Evolutionary conservation across 169 alveolate genomes (phyloP).

Genomic region (Fabrea salina): DNA sequence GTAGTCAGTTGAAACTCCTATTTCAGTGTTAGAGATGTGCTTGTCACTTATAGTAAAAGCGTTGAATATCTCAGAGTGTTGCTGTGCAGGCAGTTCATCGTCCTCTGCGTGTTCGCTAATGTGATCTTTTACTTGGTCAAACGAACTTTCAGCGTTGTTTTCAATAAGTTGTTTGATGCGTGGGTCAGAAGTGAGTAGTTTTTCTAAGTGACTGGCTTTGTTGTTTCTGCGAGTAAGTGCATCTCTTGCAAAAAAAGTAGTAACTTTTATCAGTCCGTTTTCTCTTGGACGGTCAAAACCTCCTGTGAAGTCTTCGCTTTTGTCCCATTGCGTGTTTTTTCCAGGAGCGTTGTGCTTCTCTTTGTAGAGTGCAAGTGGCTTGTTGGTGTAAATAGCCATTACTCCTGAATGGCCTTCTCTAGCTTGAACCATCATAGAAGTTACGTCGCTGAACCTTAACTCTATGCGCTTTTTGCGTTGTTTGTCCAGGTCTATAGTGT

Average conservation of each 20-base stretch:
- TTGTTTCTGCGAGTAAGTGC: background rate
- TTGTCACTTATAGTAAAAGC: constrained; percentile 8
- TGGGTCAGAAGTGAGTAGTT: constrained; percentile 1
- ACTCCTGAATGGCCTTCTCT: constrained; percentile 16
- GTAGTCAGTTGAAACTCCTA: background rate
- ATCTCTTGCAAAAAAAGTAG: background rate
- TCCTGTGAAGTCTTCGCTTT: constrained; percentile 3
- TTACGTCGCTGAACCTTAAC: constrained; percentile 10
- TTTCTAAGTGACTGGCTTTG: background rate
- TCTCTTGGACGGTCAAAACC: constrained; percentile 23
- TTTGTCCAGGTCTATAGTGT: background rate
- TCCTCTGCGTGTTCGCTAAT: background rate
- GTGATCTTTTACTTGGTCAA: constrained; percentile 11
- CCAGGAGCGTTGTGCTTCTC: constrained; percentile 31
- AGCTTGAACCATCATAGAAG: background rate
- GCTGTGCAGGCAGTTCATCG: background rate
- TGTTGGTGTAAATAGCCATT: background rate
- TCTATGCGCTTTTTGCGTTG: constrained; percentile 13
- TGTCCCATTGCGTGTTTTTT: constrained; percentile 30
- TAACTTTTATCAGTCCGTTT: background rate
- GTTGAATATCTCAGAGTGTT: background rate
- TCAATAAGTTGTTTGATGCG: background rate
- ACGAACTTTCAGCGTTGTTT: constrained; percentile 16
- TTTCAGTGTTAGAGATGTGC: background rate
- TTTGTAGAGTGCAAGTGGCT: constrained; percentile 5